A percentile compares a stretch with the other conserved stretches of the same genome.
Conservation (phyloP, 2,329 filamentous ascomycete species). For the Cytospora piceicola region DNA sequence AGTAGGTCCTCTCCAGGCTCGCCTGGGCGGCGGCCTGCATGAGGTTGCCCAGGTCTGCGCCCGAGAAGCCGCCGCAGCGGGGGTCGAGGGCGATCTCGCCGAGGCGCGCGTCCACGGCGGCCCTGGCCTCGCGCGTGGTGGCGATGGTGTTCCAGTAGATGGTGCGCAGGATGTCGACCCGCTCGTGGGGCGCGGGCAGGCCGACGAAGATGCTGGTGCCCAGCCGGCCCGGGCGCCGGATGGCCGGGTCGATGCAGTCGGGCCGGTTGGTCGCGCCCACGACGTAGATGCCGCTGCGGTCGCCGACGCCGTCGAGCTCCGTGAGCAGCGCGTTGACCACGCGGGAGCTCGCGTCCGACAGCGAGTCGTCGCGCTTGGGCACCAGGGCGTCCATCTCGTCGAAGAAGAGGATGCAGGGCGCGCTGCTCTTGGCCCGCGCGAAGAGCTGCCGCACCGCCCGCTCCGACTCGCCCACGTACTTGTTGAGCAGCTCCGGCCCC, state of each 20-base stretch:
- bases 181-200: conserved; percentile 73
- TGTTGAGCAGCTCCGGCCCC: conserved; percentile 93
- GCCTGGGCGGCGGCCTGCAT: conserved; percentile 45
- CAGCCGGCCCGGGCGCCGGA: conserved; percentile 87
- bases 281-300: conserved; percentile 85
- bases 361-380: conserved; percentile 74
- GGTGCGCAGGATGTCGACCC: conserved; percentile 83
- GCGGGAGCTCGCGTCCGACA: conserved; percentile 78
- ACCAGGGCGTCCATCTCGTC: conserved; percentile 95
- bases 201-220: conserved; percentile 90
- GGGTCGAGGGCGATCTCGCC: conserved; percentile 67
- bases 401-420: conserved; percentile 96
- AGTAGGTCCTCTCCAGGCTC: conserved; percentile 41
- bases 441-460: conserved; percentile 92
- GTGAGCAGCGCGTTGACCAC: conserved; percentile 96
- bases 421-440: conserved; percentile 78
- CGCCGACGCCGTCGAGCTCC: conserved; percentile 85
- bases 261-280: conserved; percentile 94
- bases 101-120: conserved; percentile 41
- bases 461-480: conserved; percentile 96
- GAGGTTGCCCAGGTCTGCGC: conserved; percentile 65
- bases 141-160: conserved; percentile 58
- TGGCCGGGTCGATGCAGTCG: conserved; percentile 94
- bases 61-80: conserved; percentile 77
- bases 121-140: conserved; percentile 44